phyloP scores from a whole-genome alignment of 352 stramenopile species.

The Globisporangium barbulae region DNA sequence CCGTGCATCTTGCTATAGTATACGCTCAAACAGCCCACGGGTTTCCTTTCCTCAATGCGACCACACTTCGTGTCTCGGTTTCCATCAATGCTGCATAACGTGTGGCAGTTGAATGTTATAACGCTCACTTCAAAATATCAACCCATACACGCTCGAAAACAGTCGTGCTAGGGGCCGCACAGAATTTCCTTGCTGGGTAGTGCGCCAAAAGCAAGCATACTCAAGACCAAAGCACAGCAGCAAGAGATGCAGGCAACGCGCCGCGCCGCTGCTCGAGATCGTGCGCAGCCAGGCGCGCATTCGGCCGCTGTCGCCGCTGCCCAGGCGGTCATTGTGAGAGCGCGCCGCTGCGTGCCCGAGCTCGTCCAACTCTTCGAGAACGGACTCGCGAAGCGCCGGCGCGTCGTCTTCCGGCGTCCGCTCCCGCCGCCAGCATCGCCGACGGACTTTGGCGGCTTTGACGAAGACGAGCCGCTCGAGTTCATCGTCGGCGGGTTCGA shows the following conservation, averaged over 20 bases:
- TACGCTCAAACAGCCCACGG: too few species aligned
- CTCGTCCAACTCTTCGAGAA: conserved; percentile 10
- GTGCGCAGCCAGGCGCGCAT: neutral
- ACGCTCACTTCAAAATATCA: too few species aligned
- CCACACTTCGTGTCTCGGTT: too few species aligned
- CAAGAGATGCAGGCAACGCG: neutral
- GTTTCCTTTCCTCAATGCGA: too few species aligned
- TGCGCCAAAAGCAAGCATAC: neutral
- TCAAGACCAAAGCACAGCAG: neutral
- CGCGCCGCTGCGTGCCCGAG: conserved; percentile 1
- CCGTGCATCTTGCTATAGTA: too few species aligned
- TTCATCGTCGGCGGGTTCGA: neutral
- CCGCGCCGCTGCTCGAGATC: neutral
- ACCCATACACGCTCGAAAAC: too few species aligned
- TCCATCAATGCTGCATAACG: too few species aligned
- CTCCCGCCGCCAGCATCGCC: neutral
- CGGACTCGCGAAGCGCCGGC: neutral
- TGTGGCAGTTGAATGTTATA: too few species aligned
- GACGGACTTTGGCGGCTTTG: neutral
- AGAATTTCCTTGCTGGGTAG: neutral
- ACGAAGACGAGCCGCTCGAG: neutral
- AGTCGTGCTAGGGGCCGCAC: too few species aligned
- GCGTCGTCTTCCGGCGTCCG: neutral
- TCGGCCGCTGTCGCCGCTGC: neutral
- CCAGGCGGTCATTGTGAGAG: neutral